Conservation (phyloP, 2,329 filamentous ascomycete genomes). For the Hymenoscyphus fructigenus region DNA sequence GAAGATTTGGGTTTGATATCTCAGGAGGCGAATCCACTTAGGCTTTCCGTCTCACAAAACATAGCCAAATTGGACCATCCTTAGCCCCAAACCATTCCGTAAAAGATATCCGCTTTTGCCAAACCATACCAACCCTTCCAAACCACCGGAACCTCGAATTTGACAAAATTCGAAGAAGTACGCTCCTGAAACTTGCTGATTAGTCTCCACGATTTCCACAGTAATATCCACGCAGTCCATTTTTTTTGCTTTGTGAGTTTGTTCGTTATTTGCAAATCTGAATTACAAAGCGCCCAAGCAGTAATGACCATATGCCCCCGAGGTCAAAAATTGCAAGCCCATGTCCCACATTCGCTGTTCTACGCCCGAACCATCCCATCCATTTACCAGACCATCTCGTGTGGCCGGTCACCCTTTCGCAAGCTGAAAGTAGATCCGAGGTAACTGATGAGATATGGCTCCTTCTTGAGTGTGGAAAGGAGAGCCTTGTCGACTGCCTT, state of each 20-base stretch:
- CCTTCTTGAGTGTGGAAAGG: slow-evolving; percentile 96
- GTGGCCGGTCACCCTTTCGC: slow-evolving; percentile 98
- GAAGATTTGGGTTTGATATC: background rate
- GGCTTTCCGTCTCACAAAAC: background rate
- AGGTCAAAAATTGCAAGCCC: slow-evolving; percentile 66
- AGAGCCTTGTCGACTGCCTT: slow-evolving; percentile 98
- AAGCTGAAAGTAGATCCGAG: slow-evolving; percentile 95
- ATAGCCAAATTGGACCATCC: background rate
- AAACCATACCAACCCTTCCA: background rate
- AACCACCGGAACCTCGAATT: background rate
- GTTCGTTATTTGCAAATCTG: slow-evolving; percentile 38
- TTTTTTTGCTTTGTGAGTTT: slow-evolving; percentile 34
- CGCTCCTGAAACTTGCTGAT: background rate
- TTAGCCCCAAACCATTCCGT: background rate
- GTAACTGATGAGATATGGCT: slow-evolving; percentile 90
- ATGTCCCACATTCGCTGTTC: slow-evolving; percentile 46
- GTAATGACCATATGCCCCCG: slow-evolving; percentile 59
- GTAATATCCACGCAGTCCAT: background rate
- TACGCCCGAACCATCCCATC: slow-evolving; percentile 33
- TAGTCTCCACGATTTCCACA: slow-evolving; percentile 4
- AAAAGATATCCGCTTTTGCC: background rate
- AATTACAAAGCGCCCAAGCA: slow-evolving; percentile 39
- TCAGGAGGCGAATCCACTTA: background rate
- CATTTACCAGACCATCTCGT: slow-evolving; percentile 98
- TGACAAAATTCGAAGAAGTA: background rate